A percentile compares a stretch with the other conserved stretches of the same genome.
Evolutionary conservation across 257 asterid species (phyloP).

Genomic region (Solanum chmielewskii): DNA sequence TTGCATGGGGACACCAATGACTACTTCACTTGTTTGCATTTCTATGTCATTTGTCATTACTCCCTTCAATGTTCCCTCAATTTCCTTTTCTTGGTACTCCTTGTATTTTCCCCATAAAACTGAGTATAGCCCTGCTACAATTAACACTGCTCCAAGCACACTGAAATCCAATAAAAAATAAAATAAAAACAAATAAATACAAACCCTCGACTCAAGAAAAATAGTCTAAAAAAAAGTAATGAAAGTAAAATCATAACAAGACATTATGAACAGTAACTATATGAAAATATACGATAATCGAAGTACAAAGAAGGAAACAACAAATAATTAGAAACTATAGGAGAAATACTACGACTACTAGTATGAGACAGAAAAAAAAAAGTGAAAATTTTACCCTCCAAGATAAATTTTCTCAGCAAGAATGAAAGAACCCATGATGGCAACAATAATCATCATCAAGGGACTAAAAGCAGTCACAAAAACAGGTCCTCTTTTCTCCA

Average conservation of each 20-base stretch:
- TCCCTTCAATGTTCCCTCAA: conserved; percentile 15
- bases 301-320: background rate
- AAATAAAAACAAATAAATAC: background rate
- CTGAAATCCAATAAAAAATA: conserved; percentile 1
- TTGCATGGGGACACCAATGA: background rate
- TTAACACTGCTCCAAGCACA: conserved; percentile 44
- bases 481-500: conserved; percentile 56
- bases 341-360: background rate
- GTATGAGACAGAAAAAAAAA: background rate
- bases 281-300: background rate
- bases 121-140: conserved; percentile 37
- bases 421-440: conserved; percentile 48
- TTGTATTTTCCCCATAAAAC: conserved; percentile 54
- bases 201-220: fast-evolving
- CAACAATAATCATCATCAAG: conserved; percentile 49
- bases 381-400: conserved; percentile 36
- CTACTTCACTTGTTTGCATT: background rate
- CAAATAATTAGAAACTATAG: background rate
- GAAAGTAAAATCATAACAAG: background rate
- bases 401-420: conserved; percentile 41
- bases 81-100: conserved; percentile 34
- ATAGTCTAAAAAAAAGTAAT: fast-evolving
- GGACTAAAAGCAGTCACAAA: conserved; percentile 60
- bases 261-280: background rate
- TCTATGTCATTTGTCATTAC: background rate